Conservation (phyloP, 257 asterid genomes). For the Solanum arcanum region DNA sequence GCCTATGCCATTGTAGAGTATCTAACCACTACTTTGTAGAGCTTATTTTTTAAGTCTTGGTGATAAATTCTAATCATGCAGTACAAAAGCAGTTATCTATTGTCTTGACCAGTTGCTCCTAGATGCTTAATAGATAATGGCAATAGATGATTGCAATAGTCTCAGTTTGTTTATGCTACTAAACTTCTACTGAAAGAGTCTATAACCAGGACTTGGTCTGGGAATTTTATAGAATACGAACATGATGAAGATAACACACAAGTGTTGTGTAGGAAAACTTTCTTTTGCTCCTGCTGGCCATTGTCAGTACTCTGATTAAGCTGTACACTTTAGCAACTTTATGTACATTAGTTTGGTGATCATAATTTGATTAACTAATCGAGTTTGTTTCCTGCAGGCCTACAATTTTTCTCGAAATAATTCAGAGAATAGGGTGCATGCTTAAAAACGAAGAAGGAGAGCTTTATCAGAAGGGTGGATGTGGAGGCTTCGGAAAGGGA, state of each 20-base stretch:
- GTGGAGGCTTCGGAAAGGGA: conserved; percentile 98
- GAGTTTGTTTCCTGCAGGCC: not conserved
- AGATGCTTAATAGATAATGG: not conserved
- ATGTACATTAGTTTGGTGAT: not conserved
- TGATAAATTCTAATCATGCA: not conserved
- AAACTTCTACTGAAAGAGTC: no score
- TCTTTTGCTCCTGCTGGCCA: not conserved
- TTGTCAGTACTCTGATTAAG: not conserved
- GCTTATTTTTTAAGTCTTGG: not conserved
- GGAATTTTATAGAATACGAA: not conserved
- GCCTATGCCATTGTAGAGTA: not conserved
- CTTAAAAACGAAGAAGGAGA: conserved; percentile 24
- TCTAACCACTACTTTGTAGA: not conserved
- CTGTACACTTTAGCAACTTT: not conserved
- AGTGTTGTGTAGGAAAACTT: not conserved
- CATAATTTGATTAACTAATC: not conserved
- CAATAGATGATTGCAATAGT: not conserved
- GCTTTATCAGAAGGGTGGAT: conserved; percentile 75
- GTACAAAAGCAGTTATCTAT: not conserved
- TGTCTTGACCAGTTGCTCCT: not conserved
- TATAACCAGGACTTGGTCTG: not conserved
- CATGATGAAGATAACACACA: not conserved
- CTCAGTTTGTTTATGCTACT: not conserved
- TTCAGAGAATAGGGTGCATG: not conserved
- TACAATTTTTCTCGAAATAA: not conserved